Percentiles rank a stretch among this genome's conserved stretches.
Evolutionary conservation across 257 asterid species (phyloP).

Genomic region (Nicotiana tabacum): DNA sequence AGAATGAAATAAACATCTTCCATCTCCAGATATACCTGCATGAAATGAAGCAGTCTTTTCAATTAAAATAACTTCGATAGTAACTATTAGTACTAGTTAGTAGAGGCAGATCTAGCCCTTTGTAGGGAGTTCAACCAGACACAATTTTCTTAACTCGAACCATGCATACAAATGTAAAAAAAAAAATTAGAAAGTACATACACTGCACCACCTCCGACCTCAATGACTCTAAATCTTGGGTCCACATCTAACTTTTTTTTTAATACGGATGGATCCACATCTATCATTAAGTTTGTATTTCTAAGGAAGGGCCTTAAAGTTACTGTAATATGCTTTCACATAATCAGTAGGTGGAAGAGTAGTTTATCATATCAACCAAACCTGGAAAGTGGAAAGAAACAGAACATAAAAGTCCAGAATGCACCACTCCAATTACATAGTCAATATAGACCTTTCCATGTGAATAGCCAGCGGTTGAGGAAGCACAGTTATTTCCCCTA

Average conservation of each 20-base stretch:
- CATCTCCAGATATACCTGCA: conserved; percentile 71
- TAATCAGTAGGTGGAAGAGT: neutral
- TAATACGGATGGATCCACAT: too few relatives aligned
- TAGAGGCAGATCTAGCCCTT: neutral
- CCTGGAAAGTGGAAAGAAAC: neutral
- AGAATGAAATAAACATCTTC: conserved; percentile 76
- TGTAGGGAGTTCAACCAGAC: neutral
- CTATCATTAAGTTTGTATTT: neutral
- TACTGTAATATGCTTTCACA: neutral
- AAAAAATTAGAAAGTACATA: too few relatives aligned
- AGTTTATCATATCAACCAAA: neutral
- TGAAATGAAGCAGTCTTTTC: conserved; percentile 16
- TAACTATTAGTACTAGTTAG: neutral
- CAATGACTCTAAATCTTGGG: neutral
- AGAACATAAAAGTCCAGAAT: neutral
- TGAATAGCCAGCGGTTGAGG: conserved; percentile 25
- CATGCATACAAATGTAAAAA: neutral
- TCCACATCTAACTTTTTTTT: too few relatives aligned
- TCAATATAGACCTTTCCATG: conserved; percentile 48
- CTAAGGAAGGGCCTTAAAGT: neutral
- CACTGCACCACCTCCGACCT: neutral
- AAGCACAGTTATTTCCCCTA: conserved; percentile 20
- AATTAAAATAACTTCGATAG: conserved; percentile 4
- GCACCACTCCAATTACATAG: conserved; percentile 53
- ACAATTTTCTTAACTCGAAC: neutral